Evolutionary conservation across 495 filamentous ascomycete species (phyloP).

Genomic region (Trichoderma virens): DNA sequence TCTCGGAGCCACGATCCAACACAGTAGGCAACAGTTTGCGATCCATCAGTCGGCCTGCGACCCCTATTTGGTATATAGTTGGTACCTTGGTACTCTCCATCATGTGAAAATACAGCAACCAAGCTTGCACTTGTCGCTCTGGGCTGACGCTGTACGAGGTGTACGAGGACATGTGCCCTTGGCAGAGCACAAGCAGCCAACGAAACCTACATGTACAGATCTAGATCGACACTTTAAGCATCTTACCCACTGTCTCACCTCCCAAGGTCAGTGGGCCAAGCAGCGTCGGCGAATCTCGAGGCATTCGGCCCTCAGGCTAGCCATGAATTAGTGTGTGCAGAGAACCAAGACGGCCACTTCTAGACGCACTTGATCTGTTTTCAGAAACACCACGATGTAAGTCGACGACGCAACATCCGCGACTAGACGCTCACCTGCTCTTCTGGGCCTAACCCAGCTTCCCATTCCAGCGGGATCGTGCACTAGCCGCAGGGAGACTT

Average conservation of each 20-base stretch:
- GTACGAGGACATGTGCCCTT: not conserved
- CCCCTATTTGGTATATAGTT: not conserved
- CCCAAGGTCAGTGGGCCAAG: not conserved
- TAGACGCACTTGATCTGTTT: not conserved
- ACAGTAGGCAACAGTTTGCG: conserved; percentile 5
- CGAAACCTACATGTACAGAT: too few relatives aligned
- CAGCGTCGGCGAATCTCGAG: conserved; percentile 1
- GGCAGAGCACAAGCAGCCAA: not conserved
- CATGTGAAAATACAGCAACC: not conserved
- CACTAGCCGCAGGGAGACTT: conserved; percentile 5
- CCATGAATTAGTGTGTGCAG: not conserved
- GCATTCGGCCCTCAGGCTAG: not conserved
- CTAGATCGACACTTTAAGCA: conserved; percentile 2
- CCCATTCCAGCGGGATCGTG: conserved; percentile 8
- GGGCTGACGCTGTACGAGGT: not conserved
- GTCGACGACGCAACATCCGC: not conserved
- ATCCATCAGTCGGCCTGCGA: not conserved
- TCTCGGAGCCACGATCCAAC: not conserved
- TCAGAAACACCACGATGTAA: not conserved
- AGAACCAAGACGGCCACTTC: too few relatives aligned
- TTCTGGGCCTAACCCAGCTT: conserved; percentile 4
- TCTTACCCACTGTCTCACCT: conserved; percentile 2
- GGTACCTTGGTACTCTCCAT: not conserved
- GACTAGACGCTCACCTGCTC: not conserved
- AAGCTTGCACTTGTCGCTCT: not conserved